Conservation (phyloP, 257 asterid species). For the Echites panduratus region DNA sequence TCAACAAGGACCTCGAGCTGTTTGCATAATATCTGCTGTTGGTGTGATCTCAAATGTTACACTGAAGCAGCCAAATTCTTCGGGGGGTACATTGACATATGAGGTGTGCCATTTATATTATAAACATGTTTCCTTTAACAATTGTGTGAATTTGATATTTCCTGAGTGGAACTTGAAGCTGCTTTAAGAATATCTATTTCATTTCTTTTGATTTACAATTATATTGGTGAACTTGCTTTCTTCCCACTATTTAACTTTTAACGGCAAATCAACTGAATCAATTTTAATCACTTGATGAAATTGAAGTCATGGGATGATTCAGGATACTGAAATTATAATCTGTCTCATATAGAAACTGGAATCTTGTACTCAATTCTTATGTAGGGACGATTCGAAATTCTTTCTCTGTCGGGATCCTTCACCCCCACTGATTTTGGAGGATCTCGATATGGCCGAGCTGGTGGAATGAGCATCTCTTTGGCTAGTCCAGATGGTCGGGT, state of each 20-base stretch:
- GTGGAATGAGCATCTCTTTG: conserved; percentile 66
- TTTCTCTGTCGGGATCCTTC: conserved; percentile 69
- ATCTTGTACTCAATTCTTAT: background rate
- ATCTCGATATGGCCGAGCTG: conserved; percentile 41
- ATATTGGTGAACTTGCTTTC: background rate
- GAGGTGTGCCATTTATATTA: conserved; percentile 42
- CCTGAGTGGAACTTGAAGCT: background rate
- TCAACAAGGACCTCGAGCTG: conserved; percentile 77
- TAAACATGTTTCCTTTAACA: background rate
- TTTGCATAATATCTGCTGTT: conserved; percentile 72
- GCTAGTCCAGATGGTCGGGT: conserved; percentile 89
- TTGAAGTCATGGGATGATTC: background rate
- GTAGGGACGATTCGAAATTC: conserved; percentile 65
- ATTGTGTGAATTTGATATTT: background rate
- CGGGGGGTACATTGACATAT: conserved; percentile 74
- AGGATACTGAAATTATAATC: background rate
- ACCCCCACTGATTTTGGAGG: conserved; percentile 62
- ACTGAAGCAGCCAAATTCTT: conserved; percentile 63
- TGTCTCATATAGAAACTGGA: background rate
- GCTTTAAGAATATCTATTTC: background rate
- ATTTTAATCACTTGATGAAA: background rate
- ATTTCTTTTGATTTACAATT: background rate
- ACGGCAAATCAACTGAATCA: background rate
- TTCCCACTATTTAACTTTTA: background rate
- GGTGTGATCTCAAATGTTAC: conserved; percentile 73